Evolutionary conservation across 177 flowering plant genomes (phyloP).

Genomic region (Vitis hybrid): DNA sequence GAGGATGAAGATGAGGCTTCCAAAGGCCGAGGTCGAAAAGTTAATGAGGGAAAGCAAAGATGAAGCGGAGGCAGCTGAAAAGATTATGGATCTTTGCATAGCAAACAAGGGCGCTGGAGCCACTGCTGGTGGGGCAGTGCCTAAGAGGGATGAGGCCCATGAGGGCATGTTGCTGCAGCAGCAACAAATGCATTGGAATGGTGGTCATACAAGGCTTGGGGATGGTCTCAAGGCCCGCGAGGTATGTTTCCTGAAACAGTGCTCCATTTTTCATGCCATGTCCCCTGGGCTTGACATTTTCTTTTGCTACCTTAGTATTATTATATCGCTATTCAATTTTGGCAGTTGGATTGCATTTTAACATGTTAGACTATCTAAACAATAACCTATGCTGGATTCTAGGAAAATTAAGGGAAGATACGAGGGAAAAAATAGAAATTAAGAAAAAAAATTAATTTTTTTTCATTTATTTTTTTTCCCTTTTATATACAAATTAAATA

Average conservation of each 20-base stretch:
- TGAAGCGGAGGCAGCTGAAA: conserved; percentile 66
- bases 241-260: conserved; percentile 14
- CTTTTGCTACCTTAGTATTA: background rate
- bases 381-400: background rate
- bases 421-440: too few species aligned
- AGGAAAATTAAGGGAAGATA: too few species aligned
- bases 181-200: conserved; percentile 17
- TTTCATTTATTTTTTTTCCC: too few species aligned
- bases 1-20: conserved; percentile 60
- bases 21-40: conserved; percentile 63
- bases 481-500: too few species aligned
- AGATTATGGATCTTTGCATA: conserved; percentile 52
- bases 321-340: background rate
- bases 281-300: background rate
- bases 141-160: background rate
- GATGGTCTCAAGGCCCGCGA: conserved; percentile 27
- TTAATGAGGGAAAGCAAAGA: conserved; percentile 56
- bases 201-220: conserved; percentile 11
- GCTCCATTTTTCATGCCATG: conserved; percentile 17
- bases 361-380: background rate
- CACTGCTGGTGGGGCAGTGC: background rate
- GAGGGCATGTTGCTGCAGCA: background rate
- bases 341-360: background rate
- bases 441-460: too few species aligned
- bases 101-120: conserved; percentile 6